Base-by-base conservation (phyloP, 1,284 basidiomycete species). In the Inonotus hispidus region DNA sequence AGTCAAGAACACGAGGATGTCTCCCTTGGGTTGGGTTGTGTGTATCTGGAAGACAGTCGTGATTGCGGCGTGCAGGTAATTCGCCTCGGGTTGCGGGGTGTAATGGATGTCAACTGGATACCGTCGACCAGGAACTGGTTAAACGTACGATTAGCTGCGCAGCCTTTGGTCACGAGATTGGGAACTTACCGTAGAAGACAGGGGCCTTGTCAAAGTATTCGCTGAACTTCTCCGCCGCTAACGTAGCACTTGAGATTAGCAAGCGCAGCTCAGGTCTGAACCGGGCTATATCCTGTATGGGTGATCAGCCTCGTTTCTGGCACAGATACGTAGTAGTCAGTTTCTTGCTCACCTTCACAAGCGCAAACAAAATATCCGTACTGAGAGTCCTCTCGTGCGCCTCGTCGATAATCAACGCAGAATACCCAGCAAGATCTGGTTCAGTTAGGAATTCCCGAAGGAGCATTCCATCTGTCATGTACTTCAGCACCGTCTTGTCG, bases 31-130 rank as follows among this genome's bases (percentile, higher is more conserved):
- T 68, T 99, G 96, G 0, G 96, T 98, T 1, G 95, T 98, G 72
- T 99, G 97, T 50, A 99, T 99, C 73, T 99, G 97, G 75, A 99
- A 97, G 29, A 99, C 87, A 6, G 97, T 99, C 3, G 96, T 99
- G 70, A 99, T 96, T 32, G 96, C 94, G 5, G 97, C 97, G 71
- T 99, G 95, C 32, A 99, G 85, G 71, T 99, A 99, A 74, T 99
- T 98, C 52, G 95, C 95, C 76, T 97, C 95, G 0, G 95, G 95
- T 71, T 97, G 94, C 21, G 93, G 93, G 35, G 94, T 99, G 77
- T 98, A 98, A 73, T 97, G 95, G 64, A 99, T 96, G 71, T 99
- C 97, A 63, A 99, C 97, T 11, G 97, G 95, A 75, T 95, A 99
- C 68, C 93, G 87, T 67, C 97, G 91, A 66, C 97, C 97, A 63